Percentiles rank a stretch among this genome's conserved stretches.
Conservation (phyloP, 2,329 filamentous ascomycete species). For the Bisporella sp. region DNA sequence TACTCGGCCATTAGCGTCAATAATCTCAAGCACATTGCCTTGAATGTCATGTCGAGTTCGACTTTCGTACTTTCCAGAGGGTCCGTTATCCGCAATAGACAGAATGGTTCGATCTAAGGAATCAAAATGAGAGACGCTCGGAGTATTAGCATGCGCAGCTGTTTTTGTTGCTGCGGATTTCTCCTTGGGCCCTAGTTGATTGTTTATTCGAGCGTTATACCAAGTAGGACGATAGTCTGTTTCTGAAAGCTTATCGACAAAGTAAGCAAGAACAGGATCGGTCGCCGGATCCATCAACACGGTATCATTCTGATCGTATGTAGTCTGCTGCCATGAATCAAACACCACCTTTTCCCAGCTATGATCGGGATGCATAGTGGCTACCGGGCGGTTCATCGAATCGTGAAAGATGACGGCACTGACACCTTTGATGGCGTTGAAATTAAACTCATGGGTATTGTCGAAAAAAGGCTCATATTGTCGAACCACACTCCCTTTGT, state of each 20-base stretch:
- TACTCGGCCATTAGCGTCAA: background rate
- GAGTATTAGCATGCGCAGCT: background rate
- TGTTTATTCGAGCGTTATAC: background rate
- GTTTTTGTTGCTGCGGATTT: background rate
- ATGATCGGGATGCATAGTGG: background rate
- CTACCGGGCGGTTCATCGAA: background rate
- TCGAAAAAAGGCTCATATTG: constrained; percentile 1
- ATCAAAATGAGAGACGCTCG: background rate
- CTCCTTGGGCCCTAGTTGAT: background rate
- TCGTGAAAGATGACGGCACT: background rate
- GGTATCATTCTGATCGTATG: background rate
- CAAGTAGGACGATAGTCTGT: background rate
- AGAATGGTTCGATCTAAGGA: background rate
- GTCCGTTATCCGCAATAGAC: background rate
- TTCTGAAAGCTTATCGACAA: background rate
- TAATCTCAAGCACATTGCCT: background rate
- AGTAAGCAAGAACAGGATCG: background rate
- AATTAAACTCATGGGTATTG: background rate
- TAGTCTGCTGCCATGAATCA: background rate
- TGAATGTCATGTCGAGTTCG: background rate
- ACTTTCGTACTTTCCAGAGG: background rate
- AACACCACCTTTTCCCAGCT: background rate
- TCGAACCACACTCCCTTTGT: background rate
- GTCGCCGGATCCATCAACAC: background rate
- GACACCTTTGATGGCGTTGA: background rate